Evolutionary conservation across 2,329 filamentous ascomycete genomes (phyloP).

Genomic region (Fusarium subglutinans): DNA sequence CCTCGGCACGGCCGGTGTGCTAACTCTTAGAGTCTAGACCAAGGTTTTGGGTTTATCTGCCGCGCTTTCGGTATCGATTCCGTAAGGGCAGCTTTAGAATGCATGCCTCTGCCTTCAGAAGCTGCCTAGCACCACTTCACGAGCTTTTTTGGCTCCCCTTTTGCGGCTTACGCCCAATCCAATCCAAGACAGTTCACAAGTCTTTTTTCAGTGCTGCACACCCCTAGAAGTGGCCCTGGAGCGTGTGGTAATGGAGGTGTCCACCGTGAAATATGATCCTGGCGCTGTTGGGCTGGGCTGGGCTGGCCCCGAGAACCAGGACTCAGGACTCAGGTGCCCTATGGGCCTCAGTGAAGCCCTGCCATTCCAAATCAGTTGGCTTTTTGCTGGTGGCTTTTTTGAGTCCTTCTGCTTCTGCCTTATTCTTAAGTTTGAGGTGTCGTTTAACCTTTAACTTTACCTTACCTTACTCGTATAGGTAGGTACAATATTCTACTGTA

Average conservation of each 20-base stretch:
- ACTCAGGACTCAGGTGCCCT: conserved; percentile 40
- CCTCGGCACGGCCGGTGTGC: conserved; percentile 25
- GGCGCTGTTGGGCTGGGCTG: conserved; percentile 35
- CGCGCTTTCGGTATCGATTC: conserved; percentile 39
- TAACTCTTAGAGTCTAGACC: conserved; percentile 4
- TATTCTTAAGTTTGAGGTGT: conserved; percentile 1
- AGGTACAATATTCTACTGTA: not conserved
- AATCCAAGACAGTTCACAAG: not conserved
- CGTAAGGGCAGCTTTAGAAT: conserved; percentile 33
- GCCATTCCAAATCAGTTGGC: conserved; percentile 22
- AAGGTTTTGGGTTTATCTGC: conserved; percentile 37
- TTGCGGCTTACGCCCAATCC: not conserved
- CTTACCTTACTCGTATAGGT: conserved; percentile 9
- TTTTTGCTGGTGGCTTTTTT: conserved; percentile 1
- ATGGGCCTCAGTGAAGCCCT: not conserved
- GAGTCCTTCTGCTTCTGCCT: not conserved
- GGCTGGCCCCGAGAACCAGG: conserved; percentile 43
- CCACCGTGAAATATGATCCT: conserved; percentile 37
- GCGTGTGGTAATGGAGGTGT: not conserved
- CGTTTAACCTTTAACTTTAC: conserved; percentile 13
- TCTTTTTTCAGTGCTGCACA: not conserved
- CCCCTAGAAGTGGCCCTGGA: not conserved
- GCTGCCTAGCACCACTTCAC: conserved; percentile 7
- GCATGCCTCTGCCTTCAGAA: not conserved
- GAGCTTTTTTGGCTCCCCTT: conserved; percentile 14